A percentile compares a stretch with the other conserved stretches of the same genome.
phyloP scores from a whole-genome alignment of 331 rosid genomes.

The Pyracantha coccinea region DNA sequence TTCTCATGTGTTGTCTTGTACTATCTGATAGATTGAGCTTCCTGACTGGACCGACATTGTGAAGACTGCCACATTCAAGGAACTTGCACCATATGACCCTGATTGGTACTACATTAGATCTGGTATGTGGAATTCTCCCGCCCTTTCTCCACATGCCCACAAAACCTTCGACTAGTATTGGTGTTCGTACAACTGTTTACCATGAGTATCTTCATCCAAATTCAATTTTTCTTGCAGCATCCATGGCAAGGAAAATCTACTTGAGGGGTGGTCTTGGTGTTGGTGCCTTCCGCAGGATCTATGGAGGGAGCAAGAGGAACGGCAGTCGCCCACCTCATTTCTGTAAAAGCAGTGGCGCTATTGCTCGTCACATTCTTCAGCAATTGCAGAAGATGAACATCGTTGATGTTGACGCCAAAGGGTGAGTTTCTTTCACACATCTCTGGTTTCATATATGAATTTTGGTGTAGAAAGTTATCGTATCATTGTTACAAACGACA shows the following conservation, averaged over 20 bases:
- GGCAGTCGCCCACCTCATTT: conserved; percentile 36
- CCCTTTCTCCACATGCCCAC: no score
- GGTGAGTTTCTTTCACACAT: conserved; percentile 8
- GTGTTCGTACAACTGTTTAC: background rate
- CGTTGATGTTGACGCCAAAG: conserved; percentile 19
- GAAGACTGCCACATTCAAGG: conserved; percentile 28
- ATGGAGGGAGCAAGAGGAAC: conserved; percentile 33
- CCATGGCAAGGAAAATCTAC: conserved; percentile 49
- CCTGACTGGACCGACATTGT: conserved; percentile 30
- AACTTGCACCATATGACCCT: conserved; percentile 32
- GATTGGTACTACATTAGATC: conserved; percentile 30
- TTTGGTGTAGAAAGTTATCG: background rate
- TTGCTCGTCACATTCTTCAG: conserved; percentile 32
- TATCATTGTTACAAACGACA: background rate
- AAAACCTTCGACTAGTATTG: background rate
- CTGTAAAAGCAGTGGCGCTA: conserved; percentile 26
- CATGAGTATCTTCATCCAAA: background rate
- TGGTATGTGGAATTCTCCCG: conserved; percentile 5
- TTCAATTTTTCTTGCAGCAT: conserved; percentile 14
- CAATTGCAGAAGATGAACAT: conserved; percentile 23
- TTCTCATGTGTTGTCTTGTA: background rate
- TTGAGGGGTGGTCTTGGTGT: conserved; percentile 53
- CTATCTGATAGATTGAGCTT: conserved; percentile 16
- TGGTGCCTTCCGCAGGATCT: conserved; percentile 33
- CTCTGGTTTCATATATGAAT: background rate